Evolutionary conservation across 768 basidiomycete species (phyloP), one percentile per base, ranked within the genome.

Genomic region (Rhodotorula graminis): DNA sequence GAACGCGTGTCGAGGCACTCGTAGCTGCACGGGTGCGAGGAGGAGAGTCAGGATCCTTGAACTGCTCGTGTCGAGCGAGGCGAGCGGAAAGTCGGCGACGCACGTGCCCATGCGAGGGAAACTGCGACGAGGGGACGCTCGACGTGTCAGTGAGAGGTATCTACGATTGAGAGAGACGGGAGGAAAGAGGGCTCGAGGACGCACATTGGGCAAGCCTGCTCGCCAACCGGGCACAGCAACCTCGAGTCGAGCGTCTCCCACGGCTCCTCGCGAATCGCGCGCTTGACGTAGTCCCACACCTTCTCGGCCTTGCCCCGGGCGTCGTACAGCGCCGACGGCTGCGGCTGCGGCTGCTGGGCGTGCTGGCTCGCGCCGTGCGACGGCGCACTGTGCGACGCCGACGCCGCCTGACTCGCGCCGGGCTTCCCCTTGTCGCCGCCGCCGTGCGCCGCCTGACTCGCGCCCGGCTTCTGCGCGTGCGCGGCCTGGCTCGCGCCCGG

Each of bases 71-170:
- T 27, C 27, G 14, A 29, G 15, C 15, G n/a, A n/a, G n/a, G n/a
- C n/a, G n/a, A n/a, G n/a, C n/a, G n/a, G n/a, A n/a, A n/a, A n/a
- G n/a, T n/a, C n/a, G n/a, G 37, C 19, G 52, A 62, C 70, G 47
- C 42, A 72, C 65, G 71, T 72, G 12, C 73, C 73, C 64, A 68
- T 65, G 40, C 73, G 67, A 27, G 73, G 73, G 70, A 74, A 74
- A 37, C 73, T 74, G 60, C 37, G 9, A 9, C 37, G 37, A 37
- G 5, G 37, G 37, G 37, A 37, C 4, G 37, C 37, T 37, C 9
- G 37, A 9, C 37, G 9, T 9, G 37, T 37, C 37, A 37, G 37
- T 23, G 19, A 42, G 23, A 23, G 49, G 15, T 4, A n/a, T n/a
- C n/a, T n/a, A n/a, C n/a, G n/a, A n/a, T n/a, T n/a, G 33, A 44